phyloP scores from a whole-genome alignment of 164 flowering plant genomes.

The Taxillus chinensis region DNA sequence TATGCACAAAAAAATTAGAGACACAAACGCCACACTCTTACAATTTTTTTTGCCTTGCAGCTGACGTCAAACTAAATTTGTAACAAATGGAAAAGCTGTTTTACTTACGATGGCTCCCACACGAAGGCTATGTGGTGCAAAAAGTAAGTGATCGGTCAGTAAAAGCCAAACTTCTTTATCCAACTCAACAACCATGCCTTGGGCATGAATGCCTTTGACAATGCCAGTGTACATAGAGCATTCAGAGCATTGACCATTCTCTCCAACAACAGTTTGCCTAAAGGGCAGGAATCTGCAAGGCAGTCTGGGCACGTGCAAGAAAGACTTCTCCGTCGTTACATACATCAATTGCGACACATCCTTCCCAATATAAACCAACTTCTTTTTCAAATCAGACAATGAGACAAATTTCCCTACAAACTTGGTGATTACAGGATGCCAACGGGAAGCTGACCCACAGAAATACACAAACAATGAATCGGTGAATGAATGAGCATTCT shows the following conservation, averaged over 20 bases:
- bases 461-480: constrained; percentile 38
- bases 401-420: constrained; percentile 34
- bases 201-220: constrained; percentile 66
- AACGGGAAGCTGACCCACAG: constrained; percentile 39
- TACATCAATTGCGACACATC: constrained; percentile 42
- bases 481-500: constrained; percentile 25
- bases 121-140: constrained; percentile 50
- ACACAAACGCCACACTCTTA: background rate
- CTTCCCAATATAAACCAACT: constrained; percentile 45
- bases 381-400: constrained; percentile 59
- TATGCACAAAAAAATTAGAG: background rate
- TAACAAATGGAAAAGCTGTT: background rate
- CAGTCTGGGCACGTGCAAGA: constrained; percentile 24
- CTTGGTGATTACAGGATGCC: constrained; percentile 54
- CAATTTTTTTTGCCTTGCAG: background rate
- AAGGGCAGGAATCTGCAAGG: background rate
- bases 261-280: constrained; percentile 16
- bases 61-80: background rate
- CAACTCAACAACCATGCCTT: constrained; percentile 73
- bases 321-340: constrained; percentile 37
- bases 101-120: constrained; percentile 71
- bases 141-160: constrained; percentile 38
- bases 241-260: constrained; percentile 42
- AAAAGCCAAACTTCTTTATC: constrained; percentile 75
- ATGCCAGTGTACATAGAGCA: constrained; percentile 45